phyloP scores from a whole-genome alignment of 495 filamentous ascomycete species.

The Podospora didyma region DNA sequence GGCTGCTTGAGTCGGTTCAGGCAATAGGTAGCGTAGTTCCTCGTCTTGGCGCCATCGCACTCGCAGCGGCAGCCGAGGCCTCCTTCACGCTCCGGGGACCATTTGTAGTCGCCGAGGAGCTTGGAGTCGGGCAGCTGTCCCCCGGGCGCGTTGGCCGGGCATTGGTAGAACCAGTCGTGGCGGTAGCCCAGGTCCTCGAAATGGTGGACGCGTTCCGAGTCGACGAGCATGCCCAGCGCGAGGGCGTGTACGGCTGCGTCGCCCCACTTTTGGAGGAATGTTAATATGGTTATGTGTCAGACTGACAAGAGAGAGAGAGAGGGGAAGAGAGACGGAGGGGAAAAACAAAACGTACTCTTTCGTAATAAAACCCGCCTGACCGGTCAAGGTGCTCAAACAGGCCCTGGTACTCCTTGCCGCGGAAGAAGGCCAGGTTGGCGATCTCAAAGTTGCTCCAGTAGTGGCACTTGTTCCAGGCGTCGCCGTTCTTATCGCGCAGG shows the following conservation, averaged over 20 bases:
- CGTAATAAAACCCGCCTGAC: slow-evolving; percentile 50
- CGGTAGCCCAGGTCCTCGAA: slow-evolving; percentile 52
- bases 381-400: slow-evolving; percentile 45
- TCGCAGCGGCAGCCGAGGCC: slow-evolving; percentile 43
- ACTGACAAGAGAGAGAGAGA: neutral
- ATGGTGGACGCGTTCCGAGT: slow-evolving; percentile 47
- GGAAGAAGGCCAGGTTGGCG: slow-evolving; percentile 50
- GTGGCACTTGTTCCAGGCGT: slow-evolving; percentile 50
- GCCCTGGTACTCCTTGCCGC: slow-evolving; percentile 43
- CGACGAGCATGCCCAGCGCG: slow-evolving; percentile 46
- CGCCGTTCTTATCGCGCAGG: slow-evolving; percentile 32
- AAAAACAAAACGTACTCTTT: slow-evolving; percentile 29
- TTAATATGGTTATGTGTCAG: neutral
- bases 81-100: slow-evolving; percentile 31
- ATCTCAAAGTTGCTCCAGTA: slow-evolving; percentile 60
- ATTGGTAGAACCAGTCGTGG: slow-evolving; percentile 47
- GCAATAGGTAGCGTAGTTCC: slow-evolving; percentile 33
- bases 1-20: slow-evolving; percentile 33
- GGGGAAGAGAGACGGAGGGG: neutral
- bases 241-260: slow-evolving; percentile 52
- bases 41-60: slow-evolving; percentile 33
- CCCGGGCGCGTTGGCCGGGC: slow-evolving; percentile 41
- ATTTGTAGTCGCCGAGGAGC: slow-evolving; percentile 21
- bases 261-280: slow-evolving; percentile 38
- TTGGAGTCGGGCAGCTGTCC: slow-evolving; percentile 33